Percentiles rank a stretch among this genome's conserved stretches.
These are phyloP conservation scores for Sporothrix euskadiensis DNA, from an alignment of 2,329 filamentous ascomycete genomes.

Conservation along the genomic window DNA sequence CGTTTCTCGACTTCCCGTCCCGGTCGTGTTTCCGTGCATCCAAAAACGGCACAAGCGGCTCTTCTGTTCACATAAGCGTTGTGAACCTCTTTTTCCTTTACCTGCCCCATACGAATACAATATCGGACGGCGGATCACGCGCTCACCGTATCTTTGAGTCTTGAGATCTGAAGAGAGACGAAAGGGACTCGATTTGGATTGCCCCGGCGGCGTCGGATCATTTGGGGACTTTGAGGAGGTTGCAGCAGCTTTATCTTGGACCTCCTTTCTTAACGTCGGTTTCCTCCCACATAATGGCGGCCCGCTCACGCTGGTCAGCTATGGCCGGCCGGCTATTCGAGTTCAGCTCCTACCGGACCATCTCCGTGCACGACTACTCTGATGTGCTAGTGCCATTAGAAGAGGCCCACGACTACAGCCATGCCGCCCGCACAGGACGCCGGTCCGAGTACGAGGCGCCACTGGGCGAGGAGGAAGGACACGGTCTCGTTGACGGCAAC, in stretches of 20 bases:
- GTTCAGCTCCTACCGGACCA: slow-evolving; percentile 35
- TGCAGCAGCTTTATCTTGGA: not conserved
- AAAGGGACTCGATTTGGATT: not conserved
- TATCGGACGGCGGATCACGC: not conserved
- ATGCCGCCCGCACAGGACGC: slow-evolving; percentile 51
- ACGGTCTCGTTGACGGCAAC: slow-evolving; percentile 39
- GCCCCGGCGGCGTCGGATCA: not conserved
- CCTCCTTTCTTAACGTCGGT: not conserved
- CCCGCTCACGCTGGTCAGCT: slow-evolving; percentile 14
- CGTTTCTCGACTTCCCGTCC: not conserved
- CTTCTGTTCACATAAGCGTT: not conserved
- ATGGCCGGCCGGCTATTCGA: slow-evolving; percentile 14
- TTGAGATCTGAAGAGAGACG: not conserved
- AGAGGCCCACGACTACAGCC: slow-evolving; percentile 58
- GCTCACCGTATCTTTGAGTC: not conserved
- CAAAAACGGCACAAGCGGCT: not conserved
- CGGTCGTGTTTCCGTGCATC: not conserved
- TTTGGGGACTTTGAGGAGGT: not conserved
- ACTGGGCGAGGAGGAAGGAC: slow-evolving; percentile 39
- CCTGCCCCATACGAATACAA: not conserved
- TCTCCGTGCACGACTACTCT: slow-evolving; percentile 53
- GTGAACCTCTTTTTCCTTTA: not conserved
- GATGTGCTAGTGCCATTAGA: slow-evolving; percentile 56
- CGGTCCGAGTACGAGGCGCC: slow-evolving; percentile 47
- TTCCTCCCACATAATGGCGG: slow-evolving; percentile 1